Percentiles rank a stretch among this genome's conserved stretches.
phyloP scores from a whole-genome alignment of 352 stramenopile species.

The Phytophthora pinifolia region DNA sequence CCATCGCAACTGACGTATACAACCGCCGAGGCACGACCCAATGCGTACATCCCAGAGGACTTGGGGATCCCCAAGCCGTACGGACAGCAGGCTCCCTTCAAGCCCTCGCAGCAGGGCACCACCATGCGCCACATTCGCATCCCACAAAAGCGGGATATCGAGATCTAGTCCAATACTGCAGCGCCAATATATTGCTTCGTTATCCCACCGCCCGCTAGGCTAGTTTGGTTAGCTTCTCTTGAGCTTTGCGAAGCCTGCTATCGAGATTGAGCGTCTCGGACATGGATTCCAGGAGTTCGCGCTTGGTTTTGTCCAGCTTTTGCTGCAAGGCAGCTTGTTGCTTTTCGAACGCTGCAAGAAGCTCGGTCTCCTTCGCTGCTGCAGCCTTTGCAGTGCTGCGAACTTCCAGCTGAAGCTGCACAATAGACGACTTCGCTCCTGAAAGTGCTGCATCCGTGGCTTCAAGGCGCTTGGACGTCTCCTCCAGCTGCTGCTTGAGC shows the following conservation, averaged over 20 bases:
- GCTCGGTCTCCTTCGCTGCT: conserved; percentile 42
- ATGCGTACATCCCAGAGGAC: conserved; percentile 93
- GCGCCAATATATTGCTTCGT: conserved; percentile 6
- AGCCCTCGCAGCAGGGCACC: conserved; percentile 81
- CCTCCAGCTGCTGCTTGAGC: conserved; percentile 48
- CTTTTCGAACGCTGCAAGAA: conserved; percentile 44
- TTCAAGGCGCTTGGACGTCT: conserved; percentile 47
- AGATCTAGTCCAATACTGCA: conserved; percentile 74
- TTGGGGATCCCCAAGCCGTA: conserved; percentile 94
- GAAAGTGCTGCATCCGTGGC: conserved; percentile 35
- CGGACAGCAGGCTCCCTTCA: conserved; percentile 90
- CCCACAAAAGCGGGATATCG: conserved; percentile 88
- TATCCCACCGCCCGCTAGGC: conserved; percentile 16
- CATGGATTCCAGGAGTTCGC: conserved; percentile 72
- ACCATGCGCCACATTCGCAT: conserved; percentile 93
- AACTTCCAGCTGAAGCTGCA: conserved; percentile 29
- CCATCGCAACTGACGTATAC: conserved; percentile 80
- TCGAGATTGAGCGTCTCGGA: conserved; percentile 66
- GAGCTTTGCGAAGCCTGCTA: conserved; percentile 55
- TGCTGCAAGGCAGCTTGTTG: conserved; percentile 48
- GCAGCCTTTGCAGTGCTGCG: conserved; percentile 14
- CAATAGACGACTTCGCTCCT: conserved; percentile 34
- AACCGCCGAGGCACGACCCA: conserved; percentile 90
- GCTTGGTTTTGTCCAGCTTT: conserved; percentile 76
- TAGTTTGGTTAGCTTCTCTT: conserved; percentile 68